Base-by-base conservation (phyloP, 2,329 filamentous ascomycete species). In the Diplodia sapinea region DNA sequence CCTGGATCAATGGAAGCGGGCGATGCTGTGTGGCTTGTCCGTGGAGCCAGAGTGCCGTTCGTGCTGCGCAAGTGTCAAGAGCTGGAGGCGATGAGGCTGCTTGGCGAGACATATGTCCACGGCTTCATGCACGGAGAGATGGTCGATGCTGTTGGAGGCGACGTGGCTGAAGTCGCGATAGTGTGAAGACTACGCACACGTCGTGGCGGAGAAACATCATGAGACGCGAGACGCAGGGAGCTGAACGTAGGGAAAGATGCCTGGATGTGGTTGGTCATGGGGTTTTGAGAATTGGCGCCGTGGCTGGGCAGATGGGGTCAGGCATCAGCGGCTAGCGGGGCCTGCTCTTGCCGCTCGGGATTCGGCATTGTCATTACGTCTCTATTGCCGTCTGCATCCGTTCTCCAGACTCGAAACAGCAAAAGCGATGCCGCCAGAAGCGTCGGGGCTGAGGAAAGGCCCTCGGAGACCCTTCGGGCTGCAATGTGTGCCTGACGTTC, bases 51-150 rank as follows among this genome's bases (percentile, higher is more conserved):
- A 6, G 61, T 65, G 20, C 61, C 61, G 15, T 54, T 65, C 49
- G 20, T 65, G 3, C 23, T 65, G 3, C 43, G 59, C 23, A 51
- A 6, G 12, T 23, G 11, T 47, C 43, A 20, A 9, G 36, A 5
- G 3, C 20, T 5, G 12, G 17, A 13, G 11, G 26, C 23, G 11
- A 12, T 40, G 17, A 40, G 2, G 26, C 15, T 64, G 29, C 29
- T 65, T 9, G 61, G 61, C 17, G 61, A 65, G 13, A 52, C 61
- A 11, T 65, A 54, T n/a, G n/a, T 65, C 31, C 20, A 54, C 13
- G 33, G 61, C 3, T 65, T 40, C n/a, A 65, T 54, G 61, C 33
- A 54, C 12, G 49, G 61, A 1, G 49, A 26, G 13, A 65, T 65
- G 61, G 12, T n/a, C 12, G 61, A 65, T 15, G 17, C 31, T 17